Base-by-base conservation (phyloP, 768 basidiomycete species). In the Lactarius trivialis region DNA sequence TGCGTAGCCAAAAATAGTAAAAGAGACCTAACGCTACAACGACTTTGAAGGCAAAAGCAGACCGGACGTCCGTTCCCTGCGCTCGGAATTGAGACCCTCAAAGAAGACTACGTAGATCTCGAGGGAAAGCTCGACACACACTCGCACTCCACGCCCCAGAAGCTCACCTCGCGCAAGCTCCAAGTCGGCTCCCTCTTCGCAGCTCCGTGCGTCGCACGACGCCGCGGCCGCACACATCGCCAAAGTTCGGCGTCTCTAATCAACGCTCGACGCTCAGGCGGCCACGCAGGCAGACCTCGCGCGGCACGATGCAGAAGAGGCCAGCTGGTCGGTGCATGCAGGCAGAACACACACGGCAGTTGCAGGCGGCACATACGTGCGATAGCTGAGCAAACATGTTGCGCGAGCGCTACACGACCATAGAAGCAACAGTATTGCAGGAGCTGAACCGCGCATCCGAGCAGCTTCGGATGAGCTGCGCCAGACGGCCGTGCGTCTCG, bases 381-480 rank as follows among this genome's bases (percentile, higher is more conserved):
- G 72, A 88, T 70, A 2, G 69, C 77, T 0, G 88, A 92, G 67
- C 67, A 15, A 71, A 71, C 8, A 66, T 76, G 14, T 76, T 89
- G 17, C 77, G 81, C n/a, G n/a, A n/a, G n/a, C n/a, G n/a, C n/a
- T n/a, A n/a, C n/a, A n/a, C 36, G 83, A 83, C n/a, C n/a, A n/a
- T n/a, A n/a, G 63, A 76, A 81, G 0, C 76, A n/a, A 84, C 21
- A 73, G 84, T 92, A 2, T 69, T 93, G 36, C 76, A 80, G 33
- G 91, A 92, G 70, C 87, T 92, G 73, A 90, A 91, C 64, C 77
- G 83, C 6, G 77, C 78, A 0, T 71, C 91, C 49, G 82, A 89
- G 69, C 71, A 74, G 75, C 74, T 2, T 71, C 81, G 39, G 85
- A 88, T n/a, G 79, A 79, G 41, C 70, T 89, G 56, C 74, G 85